Base-by-base conservation (phyloP, 2,329 filamentous ascomycete species). In the Alternaria infectoria region DNA sequence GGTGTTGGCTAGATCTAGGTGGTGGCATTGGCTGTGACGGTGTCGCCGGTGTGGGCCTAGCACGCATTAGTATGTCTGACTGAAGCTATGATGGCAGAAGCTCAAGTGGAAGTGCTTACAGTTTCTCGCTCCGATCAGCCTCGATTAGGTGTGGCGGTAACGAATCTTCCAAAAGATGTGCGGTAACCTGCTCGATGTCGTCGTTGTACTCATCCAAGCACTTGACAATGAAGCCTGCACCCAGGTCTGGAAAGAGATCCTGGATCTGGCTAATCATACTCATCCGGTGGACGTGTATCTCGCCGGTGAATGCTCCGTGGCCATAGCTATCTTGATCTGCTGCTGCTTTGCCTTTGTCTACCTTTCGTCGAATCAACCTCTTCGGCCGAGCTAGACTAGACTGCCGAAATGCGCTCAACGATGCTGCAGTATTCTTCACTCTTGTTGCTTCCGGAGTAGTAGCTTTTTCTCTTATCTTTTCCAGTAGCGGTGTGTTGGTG, bases 201-300 rank as follows among this genome's bases (percentile, higher is more conserved):
- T 96, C 89, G 47, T 83, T 81, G 76, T 96, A 97, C 75, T 92
- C 89, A 71, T 95, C 91, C 23, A 97, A 84, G 10, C 97, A 85
- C 71, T 87, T 91, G 17, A 92, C 86, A 15, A 98, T 84, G 75
- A 97, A 98, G 0, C 87, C 92, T 5, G 92, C 90, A 6, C 94
- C 93, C 10, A 98, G 83, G 66, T 97, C 89, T 0, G 95, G 93
- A 74, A 98, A 97, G 0, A 98, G 84, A 75, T 99, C 95, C 75
- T 97, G 93, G n/a, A 99, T 86, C 77, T 96, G 93, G 0, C 91
- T 91, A 55, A 98, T 89, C 52, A 95, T 88, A 71, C 91, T 94
- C 88, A 96, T 91, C 45, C 86, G 89, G 79, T 97, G 93, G 21
- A 95, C 82, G 73, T 96, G 92, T 32, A 94, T 83, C 46, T 85